These are phyloP conservation scores for Alternaria angustiovoidea DNA, from an alignment of 2,329 filamentous ascomycete species.

Conservation along the genomic window DNA sequence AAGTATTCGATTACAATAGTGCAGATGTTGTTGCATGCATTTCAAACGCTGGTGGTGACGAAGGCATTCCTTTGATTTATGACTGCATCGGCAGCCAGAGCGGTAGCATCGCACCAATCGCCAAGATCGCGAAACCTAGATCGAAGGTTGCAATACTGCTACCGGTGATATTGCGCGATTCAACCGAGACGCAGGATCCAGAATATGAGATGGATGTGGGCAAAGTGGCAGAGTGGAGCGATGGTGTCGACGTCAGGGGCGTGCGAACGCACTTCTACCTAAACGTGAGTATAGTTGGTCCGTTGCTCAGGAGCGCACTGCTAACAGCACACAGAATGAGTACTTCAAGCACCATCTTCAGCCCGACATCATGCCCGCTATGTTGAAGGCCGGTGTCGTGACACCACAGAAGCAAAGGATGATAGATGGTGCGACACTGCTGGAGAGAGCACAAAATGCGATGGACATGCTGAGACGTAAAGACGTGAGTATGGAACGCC, in stretches of 20 bases:
- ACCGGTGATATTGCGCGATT: constrained; percentile 65
- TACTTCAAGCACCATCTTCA: constrained; percentile 65
- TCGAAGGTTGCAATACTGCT: constrained; percentile 66
- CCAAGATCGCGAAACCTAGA: constrained; percentile 58
- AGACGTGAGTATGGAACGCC: constrained; percentile 56
- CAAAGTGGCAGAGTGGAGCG: constrained; percentile 58
- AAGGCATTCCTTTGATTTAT: constrained; percentile 38
- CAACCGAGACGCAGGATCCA: constrained; percentile 58
- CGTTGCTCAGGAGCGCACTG: background rate
- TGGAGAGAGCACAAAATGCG: constrained; percentile 55
- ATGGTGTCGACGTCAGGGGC: constrained; percentile 62
- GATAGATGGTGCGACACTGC: constrained; percentile 53
- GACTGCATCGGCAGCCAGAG: constrained; percentile 47
- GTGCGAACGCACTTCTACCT: constrained; percentile 66
- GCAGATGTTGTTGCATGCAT: constrained; percentile 43
- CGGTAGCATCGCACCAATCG: constrained; percentile 50
- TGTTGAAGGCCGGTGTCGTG: constrained; percentile 53
- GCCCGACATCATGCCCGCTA: constrained; percentile 62
- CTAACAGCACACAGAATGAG: constrained; percentile 56
- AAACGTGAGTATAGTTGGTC: constrained; percentile 48
- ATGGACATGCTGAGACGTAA: constrained; percentile 55
- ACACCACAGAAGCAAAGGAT: constrained; percentile 53
- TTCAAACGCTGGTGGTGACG: constrained; percentile 15
- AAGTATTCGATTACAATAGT: constrained; percentile 53
- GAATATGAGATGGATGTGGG: constrained; percentile 64